These are phyloP conservation scores for Fagopyrum tataricum DNA, from an alignment of 148 eudicot species.

Conservation along the genomic window DNA sequence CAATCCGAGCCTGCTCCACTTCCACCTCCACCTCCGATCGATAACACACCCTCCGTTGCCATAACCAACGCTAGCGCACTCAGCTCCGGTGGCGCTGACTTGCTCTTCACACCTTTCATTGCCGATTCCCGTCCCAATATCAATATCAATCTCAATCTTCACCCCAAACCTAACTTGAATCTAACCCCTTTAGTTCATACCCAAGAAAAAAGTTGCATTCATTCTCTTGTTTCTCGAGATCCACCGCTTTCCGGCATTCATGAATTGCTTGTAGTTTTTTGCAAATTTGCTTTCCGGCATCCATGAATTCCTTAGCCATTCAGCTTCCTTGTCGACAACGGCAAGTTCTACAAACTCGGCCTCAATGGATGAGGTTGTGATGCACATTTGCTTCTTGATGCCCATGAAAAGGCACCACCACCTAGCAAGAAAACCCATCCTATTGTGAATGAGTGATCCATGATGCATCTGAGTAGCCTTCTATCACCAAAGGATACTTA, in stretches of 20 bases:
- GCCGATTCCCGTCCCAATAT: not conserved
- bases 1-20: not conserved
- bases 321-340: no score
- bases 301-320: no score
- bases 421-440: no score
- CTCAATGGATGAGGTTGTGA: no score
- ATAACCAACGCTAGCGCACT: not conserved
- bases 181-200: not conserved
- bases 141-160: not conserved
- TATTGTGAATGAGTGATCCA: no score
- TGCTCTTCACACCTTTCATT: not conserved
- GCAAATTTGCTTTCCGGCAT: constrained; percentile 1
- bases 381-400: no score
- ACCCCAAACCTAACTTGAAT: not conserved
- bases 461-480: no score
- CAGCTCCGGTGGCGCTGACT: not conserved
- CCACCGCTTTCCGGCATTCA: not conserved
- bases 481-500: no score
- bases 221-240: not conserved
- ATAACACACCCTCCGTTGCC: constrained; percentile 17
- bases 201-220: not conserved
- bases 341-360: no score
- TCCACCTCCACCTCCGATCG: constrained; percentile 43
- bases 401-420: no score
- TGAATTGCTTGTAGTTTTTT: not conserved